Evolutionary conservation across 768 basidiomycete genomes (phyloP), one percentile per base, ranked within the genome.

Genomic region (Clavulina sp.): DNA sequence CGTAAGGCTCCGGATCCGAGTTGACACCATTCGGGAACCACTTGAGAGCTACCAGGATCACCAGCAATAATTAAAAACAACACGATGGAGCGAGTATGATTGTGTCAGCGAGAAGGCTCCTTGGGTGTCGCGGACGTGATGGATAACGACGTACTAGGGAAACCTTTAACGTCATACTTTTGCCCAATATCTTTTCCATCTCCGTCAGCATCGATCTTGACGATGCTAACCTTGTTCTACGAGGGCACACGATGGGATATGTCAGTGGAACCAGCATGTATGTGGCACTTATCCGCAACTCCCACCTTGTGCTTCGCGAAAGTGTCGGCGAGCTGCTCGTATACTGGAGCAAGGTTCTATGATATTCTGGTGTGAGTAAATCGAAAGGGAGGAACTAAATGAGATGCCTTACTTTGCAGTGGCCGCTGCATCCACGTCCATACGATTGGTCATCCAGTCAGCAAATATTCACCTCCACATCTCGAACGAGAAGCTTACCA

Each of bases 171-270:
- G 9, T 75, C 88, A 60, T 77, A 88, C 66, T 80, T 77, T 57
- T 55, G 38, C 23, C 85, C 91, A 38, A 89, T 61, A 2, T 78
- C 70, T 59, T 78, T 80, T 48, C 89, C 91, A 38, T 63, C 80
- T 48, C 88, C 87, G 61, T 96, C 91, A 1, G 89, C 89, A 57
- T 96, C 89, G 7, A 92, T 80, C 62, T 93, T 93, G 50, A 88
- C 91, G 58, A 96, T 75, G 48, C 86, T 59, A 21, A 96, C 83
- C 62, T 84, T 86, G 61, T 87, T 80, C 56, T 55, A 32, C 7
- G 34, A 4, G 34, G 28, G 28, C 26, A 26, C 7, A 18, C 19
- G 29, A 49, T 46, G 16, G 24, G 26, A 46, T 1, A 13, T 16
- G 13, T 28, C n/a, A n/a, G n/a, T n/a, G n/a, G n/a, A n/a, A n/a